These are phyloP conservation scores for Verticillium isaacii DNA, from an alignment of 2,329 filamentous ascomycete species.

Conservation along the genomic window DNA sequence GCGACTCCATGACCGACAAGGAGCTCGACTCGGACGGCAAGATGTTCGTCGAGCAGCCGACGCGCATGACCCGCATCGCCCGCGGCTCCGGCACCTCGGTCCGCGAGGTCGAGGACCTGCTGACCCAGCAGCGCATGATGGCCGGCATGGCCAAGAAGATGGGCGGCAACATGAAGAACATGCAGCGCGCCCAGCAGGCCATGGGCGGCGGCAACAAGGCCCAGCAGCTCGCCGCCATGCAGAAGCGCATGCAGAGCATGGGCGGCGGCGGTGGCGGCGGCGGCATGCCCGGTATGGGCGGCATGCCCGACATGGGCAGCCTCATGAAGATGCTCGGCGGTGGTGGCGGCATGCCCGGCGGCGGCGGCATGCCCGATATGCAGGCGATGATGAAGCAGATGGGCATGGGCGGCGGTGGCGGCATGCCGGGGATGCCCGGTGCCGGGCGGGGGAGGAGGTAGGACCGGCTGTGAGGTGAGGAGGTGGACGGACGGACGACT, in stretches of 20 bases:
- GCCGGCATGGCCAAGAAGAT: conserved; percentile 99
- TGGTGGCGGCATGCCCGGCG: conserved; percentile 49
- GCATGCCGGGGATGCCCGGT: conserved; percentile 4
- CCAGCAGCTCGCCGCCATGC: conserved; percentile 94
- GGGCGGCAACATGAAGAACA: conserved; percentile 95
- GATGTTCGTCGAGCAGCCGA: conserved; percentile 86
- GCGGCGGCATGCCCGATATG: conserved; percentile 70
- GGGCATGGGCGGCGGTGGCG: conserved; percentile 50
- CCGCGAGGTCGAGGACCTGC: conserved; percentile 86
- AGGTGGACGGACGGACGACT: not conserved
- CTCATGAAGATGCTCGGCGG: conserved; percentile 91
- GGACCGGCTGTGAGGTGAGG: not conserved
- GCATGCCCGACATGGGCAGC: conserved; percentile 77
- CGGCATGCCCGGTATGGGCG: conserved; percentile 48
- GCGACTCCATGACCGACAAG: conserved; percentile 95
- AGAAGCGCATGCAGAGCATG: conserved; percentile 91
- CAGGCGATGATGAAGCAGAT: conserved; percentile 74
- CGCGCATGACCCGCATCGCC: conserved; percentile 87
- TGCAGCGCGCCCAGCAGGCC: conserved; percentile 87
- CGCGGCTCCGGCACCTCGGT: conserved; percentile 87
- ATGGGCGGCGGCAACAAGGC: conserved; percentile 89
- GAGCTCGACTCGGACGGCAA: conserved; percentile 95
- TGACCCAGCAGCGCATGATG: conserved; percentile 99
- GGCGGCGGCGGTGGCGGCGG: conserved; percentile 64
- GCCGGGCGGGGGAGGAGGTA: not conserved